phyloP scores from a whole-genome alignment of 1,284 basidiomycete species.

The Filobasidium uniguttulatum region DNA sequence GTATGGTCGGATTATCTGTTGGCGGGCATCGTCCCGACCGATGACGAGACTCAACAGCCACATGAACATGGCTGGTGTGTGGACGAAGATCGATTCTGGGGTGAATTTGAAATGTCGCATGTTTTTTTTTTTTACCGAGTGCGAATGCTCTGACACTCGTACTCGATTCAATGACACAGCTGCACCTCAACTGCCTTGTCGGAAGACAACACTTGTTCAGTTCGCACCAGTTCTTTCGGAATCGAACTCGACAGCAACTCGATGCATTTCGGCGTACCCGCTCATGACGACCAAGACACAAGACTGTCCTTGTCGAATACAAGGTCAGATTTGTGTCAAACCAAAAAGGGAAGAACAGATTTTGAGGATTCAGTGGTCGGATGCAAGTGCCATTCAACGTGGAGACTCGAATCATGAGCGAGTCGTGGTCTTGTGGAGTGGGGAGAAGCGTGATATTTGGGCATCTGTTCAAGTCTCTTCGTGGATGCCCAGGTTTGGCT shows the following conservation, averaged over 20 bases:
- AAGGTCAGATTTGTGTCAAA: neutral
- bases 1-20: neutral
- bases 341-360: neutral
- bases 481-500: neutral
- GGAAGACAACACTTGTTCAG: neutral
- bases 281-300: slow-evolving; percentile 4
- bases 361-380: slow-evolving; percentile 3
- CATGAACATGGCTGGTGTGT: slow-evolving; percentile 12
- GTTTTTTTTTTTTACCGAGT: neutral
- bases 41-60: neutral
- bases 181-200: neutral
- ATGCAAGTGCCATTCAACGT: neutral
- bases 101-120: neutral
- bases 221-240: neutral
- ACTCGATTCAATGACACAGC: neutral
- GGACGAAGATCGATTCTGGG: neutral
- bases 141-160: neutral
- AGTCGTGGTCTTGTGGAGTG: slow-evolving; percentile 3
- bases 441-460: neutral
- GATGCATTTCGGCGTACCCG: slow-evolving; percentile 7
- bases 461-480: neutral
- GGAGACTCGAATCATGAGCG: neutral
- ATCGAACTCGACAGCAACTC: neutral
- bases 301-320: neutral
- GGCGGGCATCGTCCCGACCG: too few relatives aligned